Evolutionary conservation across 2,329 filamentous ascomycete genomes (phyloP).

Genomic region (Pseudocercospora crystallina): DNA sequence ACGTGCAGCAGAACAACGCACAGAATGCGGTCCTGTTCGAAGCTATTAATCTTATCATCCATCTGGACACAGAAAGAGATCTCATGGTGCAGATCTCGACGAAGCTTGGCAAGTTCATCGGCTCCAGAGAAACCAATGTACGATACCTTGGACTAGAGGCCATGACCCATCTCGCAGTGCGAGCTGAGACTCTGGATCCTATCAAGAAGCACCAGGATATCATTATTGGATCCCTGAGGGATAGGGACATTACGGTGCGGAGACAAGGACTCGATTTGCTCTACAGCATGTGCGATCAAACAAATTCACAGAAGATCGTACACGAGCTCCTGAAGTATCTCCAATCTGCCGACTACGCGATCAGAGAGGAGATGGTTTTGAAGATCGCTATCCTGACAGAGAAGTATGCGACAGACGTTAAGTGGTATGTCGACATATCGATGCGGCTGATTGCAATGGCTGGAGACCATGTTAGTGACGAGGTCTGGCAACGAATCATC

Average conservation of each 20-base stretch:
- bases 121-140: conserved; percentile 95
- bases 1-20: conserved; percentile 98
- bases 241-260: conserved; percentile 94
- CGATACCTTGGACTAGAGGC: conserved; percentile 93
- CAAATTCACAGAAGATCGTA: conserved; percentile 92
- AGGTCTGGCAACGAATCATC: conserved; percentile 98
- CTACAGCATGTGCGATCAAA: conserved; percentile 98
- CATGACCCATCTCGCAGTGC: conserved; percentile 95
- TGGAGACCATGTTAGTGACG: conserved; percentile 96
- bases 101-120: conserved; percentile 89
- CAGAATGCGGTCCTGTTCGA: conserved; percentile 98
- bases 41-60: conserved; percentile 97
- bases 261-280: conserved; percentile 92
- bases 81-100: conserved; percentile 95
- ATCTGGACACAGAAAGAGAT: conserved; percentile 89
- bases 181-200: conserved; percentile 89
- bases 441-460: conserved; percentile 92
- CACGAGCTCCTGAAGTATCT: conserved; percentile 91
- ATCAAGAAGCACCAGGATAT: conserved; percentile 98
- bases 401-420: conserved; percentile 96
- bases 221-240: conserved; percentile 89
- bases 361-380: conserved; percentile 97
- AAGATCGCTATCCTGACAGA: conserved; percentile 98
- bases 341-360: conserved; percentile 94
- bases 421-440: conserved; percentile 99